Base-by-base conservation (phyloP, 2,329 filamentous ascomycete genomes). In the Metarhizium humberi region DNA sequence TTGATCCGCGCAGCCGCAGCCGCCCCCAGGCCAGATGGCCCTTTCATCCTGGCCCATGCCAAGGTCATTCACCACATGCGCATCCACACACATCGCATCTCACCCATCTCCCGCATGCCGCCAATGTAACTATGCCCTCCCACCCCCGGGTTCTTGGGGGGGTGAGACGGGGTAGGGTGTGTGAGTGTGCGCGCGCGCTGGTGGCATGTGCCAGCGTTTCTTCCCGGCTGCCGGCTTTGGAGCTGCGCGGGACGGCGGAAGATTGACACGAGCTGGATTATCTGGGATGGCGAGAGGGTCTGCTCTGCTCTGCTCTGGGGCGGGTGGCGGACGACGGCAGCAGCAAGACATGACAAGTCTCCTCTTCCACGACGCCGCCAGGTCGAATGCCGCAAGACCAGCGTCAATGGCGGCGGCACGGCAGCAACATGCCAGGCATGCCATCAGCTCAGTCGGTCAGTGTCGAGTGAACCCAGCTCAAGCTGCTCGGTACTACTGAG, bases 131-230 rank as follows among this genome's bases (percentile, higher is more conserved):
- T 34, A 34, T 34, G 32, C 32, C 25, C 32, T 34, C 32, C 32
- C 10, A 8, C 32, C 32, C 32, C 32, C 32, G 32, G 32, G 7
- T 34, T 34, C 32, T 34, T 34, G 20, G 20, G 18, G n/a, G n/a
- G 7, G n/a, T 25, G 45, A 11, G 18, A 48, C 18, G 45, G 20
- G 4, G 20, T 16, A 29, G 45, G 45, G 45, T 25, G 20, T 20
- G 20, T 7, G n/a, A n/a, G 45, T 47, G 45, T 14, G 20, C 2
- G 7, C 0, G 25, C 4, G 16, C 16, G 49, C 47, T 40, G n/a
- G 34, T 54, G 43, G 49, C 52, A 57, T 54, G 49, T 57, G 55
- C 48, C 52, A 57, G 52, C 55, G 55, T 57, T 50, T 49, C 55
- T 49, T 57, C 38, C 55, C 52, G 55, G 55, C 18, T 57, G 20